Evolutionary conservation across 1,139 yeast species (phyloP), one percentile per base, ranked within the genome.

Genomic region (Lodderomyces orthopsilosis): DNA sequence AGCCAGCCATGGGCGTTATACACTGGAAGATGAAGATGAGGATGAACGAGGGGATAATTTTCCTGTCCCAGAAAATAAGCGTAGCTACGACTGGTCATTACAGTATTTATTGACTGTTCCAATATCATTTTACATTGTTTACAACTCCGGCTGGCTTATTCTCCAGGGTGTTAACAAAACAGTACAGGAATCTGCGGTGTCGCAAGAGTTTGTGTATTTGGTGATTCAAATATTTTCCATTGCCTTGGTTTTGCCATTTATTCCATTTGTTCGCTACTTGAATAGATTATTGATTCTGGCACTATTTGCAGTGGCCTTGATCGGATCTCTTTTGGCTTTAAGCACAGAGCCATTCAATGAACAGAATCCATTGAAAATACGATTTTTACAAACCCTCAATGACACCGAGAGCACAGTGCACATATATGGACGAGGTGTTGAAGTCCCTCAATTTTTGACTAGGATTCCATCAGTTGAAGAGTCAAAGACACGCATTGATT

Each of bases 51-150:
- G 17, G 3, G 37, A 30, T 9, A 14, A 23, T 13, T 3, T 17
- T n/a, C 56, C 48, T 1, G 17, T 22, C 6, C 38, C 57, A 19
- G 55, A 42, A 12, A 74, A 75, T 42, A 72, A 78, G 6, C 71
- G 73, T 47, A 73, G 83, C 38, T 88, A 85, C 58, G 95, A 86
- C 55, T 89, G 96, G 96, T 74, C 83, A 7, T 53, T 87, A 21
- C 96, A 89, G 61, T 87, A 79, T 53, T 53, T 85, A 26, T 50
- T 83, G 3, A 61, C 83, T 27, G 87, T 83, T 6, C 95, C 96
- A 4, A 41, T 85, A n/a, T 69, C 83, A 0, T 66, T 81, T 1
- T 72, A 77, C 37, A 50, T 83, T 23, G 55, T 81, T 15, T 79
- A 75, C 51, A 66, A 75, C 40, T 68, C 74, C 37, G 79, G 83